A percentile compares a stretch with the other conserved stretches of the same genome.
These are phyloP conservation scores for Alopecurus myosuroides DNA, from an alignment of 176 grass and related monocot species.

Conservation along the genomic window DNA sequence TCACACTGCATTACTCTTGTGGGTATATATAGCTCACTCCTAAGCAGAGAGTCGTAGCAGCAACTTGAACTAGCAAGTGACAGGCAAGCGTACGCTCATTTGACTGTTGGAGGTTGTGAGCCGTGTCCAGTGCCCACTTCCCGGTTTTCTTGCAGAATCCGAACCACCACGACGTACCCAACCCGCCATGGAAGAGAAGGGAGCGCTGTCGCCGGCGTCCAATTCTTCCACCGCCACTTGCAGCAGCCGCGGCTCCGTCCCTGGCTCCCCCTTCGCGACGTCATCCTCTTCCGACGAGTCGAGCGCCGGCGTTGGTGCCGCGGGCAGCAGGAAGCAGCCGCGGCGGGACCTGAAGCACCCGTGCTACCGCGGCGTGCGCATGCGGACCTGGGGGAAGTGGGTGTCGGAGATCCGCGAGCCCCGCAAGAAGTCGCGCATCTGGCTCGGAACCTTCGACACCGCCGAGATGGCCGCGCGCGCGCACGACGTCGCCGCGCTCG, in stretches of 20 bases:
- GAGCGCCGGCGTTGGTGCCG: not conserved
- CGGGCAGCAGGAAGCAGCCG: constrained; percentile 32
- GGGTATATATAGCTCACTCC: constrained; percentile 32
- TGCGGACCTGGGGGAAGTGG: constrained; percentile 94
- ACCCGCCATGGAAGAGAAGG: constrained; percentile 33
- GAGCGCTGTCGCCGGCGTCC: constrained; percentile 16
- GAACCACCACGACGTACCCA: not conserved
- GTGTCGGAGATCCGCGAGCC: constrained; percentile 99
- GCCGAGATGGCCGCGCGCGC: constrained; percentile 77
- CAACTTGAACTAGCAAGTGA: not conserved
- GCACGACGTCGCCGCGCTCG: constrained; percentile 69
- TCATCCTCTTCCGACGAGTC: not conserved
- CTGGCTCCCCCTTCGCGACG: not conserved
- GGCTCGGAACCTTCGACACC: constrained; percentile 82
- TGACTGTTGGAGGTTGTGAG: not conserved
- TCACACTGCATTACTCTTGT: not conserved
- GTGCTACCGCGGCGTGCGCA: constrained; percentile 63
- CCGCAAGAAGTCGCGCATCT: constrained; percentile 93
- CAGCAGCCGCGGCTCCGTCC: not conserved
- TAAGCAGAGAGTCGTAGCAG: not conserved
- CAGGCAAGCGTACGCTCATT: not conserved
- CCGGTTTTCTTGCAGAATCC: not conserved
- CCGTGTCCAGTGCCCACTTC: not conserved
- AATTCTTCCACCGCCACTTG: not conserved
- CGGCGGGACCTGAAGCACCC: constrained; percentile 68